These are phyloP conservation scores for Przewalskia tangutica DNA, from an alignment of 257 asterid species.

Conservation along the genomic window DNA sequence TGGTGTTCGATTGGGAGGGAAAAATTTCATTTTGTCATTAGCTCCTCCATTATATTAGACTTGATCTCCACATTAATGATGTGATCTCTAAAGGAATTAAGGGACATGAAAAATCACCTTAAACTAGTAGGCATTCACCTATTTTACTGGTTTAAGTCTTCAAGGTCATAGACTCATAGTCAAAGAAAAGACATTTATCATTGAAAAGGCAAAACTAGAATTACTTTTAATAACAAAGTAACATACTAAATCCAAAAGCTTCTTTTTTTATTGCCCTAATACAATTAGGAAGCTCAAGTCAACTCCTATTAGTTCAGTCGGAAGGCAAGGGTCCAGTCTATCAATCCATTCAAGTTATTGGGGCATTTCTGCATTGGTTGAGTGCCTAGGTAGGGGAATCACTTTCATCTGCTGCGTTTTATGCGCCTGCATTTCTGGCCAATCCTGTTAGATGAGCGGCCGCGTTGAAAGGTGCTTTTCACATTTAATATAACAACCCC, in stretches of 20 bases:
- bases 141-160: neutral
- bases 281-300: no score
- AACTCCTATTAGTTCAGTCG: neutral
- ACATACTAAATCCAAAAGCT: neutral
- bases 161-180: neutral
- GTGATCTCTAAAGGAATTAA: no score
- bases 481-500: no score
- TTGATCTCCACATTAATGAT: no score
- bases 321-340: neutral
- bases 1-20: neutral
- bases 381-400: neutral
- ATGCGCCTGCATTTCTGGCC: no score
- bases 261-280: neutral
- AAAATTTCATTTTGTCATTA: neutral
- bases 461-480: no score
- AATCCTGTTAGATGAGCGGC: no score
- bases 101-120: neutral
- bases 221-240: no score
- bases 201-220: no score
- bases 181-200: neutral
- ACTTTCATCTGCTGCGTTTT: no score
- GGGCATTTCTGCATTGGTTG: no score
- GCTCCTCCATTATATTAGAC: neutral
- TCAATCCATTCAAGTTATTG: no score
- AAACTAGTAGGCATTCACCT: neutral